A percentile compares a stretch with the other conserved stretches of the same genome.
Conservation (phyloP, 2,329 filamentous ascomycete species). For the Cryphonectria nitschkei region DNA sequence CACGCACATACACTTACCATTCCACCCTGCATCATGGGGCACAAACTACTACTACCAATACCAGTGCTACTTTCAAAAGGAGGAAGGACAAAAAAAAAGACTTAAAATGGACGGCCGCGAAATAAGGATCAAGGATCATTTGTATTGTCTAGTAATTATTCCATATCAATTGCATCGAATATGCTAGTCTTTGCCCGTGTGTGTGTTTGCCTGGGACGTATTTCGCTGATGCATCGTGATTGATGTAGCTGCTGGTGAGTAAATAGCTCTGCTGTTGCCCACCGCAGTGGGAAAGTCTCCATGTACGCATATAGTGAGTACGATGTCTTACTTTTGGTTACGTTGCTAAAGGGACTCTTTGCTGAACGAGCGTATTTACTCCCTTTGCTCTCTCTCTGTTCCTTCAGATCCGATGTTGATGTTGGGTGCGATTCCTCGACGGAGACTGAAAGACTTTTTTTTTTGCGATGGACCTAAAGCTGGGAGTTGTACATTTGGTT, state of each 20-base stretch:
- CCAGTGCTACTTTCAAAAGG: not conserved
- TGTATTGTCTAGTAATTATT: constrained; percentile 10
- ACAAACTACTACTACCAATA: not conserved
- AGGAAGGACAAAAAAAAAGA: not conserved
- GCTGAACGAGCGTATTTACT: not conserved
- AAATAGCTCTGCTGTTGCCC: not conserved
- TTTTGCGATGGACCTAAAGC: not conserved
- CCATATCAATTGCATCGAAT: not conserved
- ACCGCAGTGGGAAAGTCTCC: too few species aligned
- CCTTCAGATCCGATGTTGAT: too few species aligned
- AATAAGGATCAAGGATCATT: constrained; percentile 1
- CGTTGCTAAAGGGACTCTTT: not conserved
- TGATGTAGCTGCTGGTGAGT: too few species aligned
- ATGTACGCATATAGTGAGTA: too few species aligned
- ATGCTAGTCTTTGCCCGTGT: not conserved
- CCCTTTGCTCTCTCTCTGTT: too few species aligned
- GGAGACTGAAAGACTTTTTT: not conserved
- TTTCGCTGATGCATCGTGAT: not conserved
- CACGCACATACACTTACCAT: not conserved
- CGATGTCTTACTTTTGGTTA: too few species aligned
- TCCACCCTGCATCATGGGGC: not conserved
- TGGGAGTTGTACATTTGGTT: not conserved
- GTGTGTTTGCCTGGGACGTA: not conserved
- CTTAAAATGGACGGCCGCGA: not conserved
- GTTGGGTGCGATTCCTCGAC: not conserved